A percentile compares a stretch with the other conserved stretches of the same genome.
phyloP scores from a whole-genome alignment of 2,329 filamentous ascomycete species.

The Orbilia ellipsospora region DNA sequence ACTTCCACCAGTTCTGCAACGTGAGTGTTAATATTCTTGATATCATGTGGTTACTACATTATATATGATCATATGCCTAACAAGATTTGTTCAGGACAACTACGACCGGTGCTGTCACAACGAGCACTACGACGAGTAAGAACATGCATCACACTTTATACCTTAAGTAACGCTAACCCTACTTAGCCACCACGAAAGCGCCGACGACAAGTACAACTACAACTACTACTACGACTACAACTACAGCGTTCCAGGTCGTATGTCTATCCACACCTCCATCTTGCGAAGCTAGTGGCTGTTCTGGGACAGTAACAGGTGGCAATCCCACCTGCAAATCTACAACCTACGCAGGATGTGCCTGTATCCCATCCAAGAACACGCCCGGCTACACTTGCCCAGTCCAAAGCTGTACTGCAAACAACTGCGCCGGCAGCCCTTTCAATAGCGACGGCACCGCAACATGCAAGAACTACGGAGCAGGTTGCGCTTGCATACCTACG shows the following conservation, averaged over 20 bases:
- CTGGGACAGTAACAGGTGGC: conserved; percentile 19
- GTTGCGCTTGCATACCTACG: conserved; percentile 17
- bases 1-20: too few relatives aligned
- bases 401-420: conserved; percentile 17
- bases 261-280: conserved; percentile 16
- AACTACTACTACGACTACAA: conserved; percentile 5
- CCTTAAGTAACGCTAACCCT: background rate
- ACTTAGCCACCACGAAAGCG: background rate
- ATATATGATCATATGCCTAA: too few relatives aligned
- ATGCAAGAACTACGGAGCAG: conserved; percentile 19
- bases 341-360: conserved; percentile 15
- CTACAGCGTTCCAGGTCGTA: conserved; percentile 2
- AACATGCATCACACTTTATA: background rate
- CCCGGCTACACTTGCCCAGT: conserved; percentile 16
- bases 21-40: background rate
- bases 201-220: background rate
- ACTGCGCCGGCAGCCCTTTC: conserved; percentile 20
- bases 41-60: too few relatives aligned
- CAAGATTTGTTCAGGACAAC: too few relatives aligned
- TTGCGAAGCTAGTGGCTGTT: conserved; percentile 22
- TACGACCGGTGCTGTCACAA: too few relatives aligned
- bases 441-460: conserved; percentile 25
- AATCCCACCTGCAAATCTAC: conserved; percentile 37
- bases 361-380: conserved; percentile 27
- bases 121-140: conserved; percentile 3